Percentiles rank a stretch among this genome's conserved stretches.
These are phyloP conservation scores for Acarospora socialis DNA, from an alignment of 2,329 filamentous ascomycete genomes.

Conservation along the genomic window DNA sequence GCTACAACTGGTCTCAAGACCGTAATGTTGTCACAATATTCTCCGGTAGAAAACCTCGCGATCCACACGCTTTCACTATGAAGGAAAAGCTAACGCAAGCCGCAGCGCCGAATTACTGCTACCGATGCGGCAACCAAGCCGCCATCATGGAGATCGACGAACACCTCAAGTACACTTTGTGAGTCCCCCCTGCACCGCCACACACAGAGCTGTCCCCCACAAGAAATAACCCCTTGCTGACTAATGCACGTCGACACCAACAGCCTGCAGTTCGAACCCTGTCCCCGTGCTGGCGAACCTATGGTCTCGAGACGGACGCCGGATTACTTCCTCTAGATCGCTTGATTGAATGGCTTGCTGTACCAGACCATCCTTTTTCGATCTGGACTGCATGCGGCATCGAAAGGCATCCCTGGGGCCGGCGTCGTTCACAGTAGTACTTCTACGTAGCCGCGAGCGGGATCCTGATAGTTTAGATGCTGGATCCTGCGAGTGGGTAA, in stretches of 20 bases:
- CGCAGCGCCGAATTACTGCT: slow-evolving; percentile 82
- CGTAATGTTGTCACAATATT: slow-evolving; percentile 98
- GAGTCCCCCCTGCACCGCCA: no score
- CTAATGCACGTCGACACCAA: slow-evolving; percentile 1
- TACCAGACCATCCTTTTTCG: slow-evolving; percentile 18
- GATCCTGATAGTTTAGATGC: no score
- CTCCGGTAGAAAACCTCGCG: slow-evolving; percentile 59
- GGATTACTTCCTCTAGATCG: slow-evolving; percentile 87
- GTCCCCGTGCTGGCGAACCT: slow-evolving; percentile 89
- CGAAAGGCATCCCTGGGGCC: no score
- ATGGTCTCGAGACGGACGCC: slow-evolving; percentile 97
- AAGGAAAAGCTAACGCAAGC: background rate
- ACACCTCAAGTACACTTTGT: slow-evolving; percentile 99
- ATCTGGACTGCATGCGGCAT: no score
- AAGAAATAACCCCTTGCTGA: slow-evolving; percentile 15
- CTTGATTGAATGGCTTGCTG: slow-evolving; percentile 22
- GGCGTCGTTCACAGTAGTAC: no score
- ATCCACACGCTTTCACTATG: no score
- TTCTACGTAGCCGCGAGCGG: no score
- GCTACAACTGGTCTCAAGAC: slow-evolving; percentile 99
- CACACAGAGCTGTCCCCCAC: background rate
- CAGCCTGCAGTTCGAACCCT: slow-evolving; percentile 98
- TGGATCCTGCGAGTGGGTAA: no score
- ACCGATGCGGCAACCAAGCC: slow-evolving; percentile 96
- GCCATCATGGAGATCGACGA: slow-evolving; percentile 99